These are phyloP conservation scores for Annulohypoxylon truncatum DNA, from an alignment of 2,329 filamentous ascomycete species.

Conservation along the genomic window DNA sequence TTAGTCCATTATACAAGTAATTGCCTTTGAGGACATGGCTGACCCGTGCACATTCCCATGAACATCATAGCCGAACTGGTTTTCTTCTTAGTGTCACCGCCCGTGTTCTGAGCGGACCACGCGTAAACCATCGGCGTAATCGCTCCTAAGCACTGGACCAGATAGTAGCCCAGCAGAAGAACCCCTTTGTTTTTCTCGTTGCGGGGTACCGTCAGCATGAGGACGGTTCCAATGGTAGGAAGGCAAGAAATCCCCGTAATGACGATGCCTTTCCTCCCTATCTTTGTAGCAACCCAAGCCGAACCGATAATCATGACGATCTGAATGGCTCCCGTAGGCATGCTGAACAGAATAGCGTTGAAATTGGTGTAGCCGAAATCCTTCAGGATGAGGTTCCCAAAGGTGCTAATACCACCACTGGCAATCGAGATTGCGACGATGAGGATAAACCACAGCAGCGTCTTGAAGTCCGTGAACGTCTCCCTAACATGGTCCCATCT, in stretches of 20 bases:
- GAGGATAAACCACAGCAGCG: conserved; percentile 70
- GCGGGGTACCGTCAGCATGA: conserved; percentile 62
- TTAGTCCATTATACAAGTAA: conserved; percentile 3
- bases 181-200: conserved; percentile 57
- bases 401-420: conserved; percentile 53
- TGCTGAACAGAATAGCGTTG: conserved; percentile 55
- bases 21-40: not conserved
- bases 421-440: conserved; percentile 65
- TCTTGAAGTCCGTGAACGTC: conserved; percentile 57
- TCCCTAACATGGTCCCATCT: conserved; percentile 74
- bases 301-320: conserved; percentile 48
- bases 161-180: conserved; percentile 63
- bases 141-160: conserved; percentile 55
- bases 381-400: conserved; percentile 56
- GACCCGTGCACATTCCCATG: conserved; percentile 65
- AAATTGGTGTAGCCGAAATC: conserved; percentile 56
- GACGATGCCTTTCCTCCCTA: conserved; percentile 58
- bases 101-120: conserved; percentile 69
- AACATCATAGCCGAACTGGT: conserved; percentile 71
- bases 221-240: conserved; percentile 56
- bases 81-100: conserved; percentile 75
- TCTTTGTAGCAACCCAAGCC: conserved; percentile 57
- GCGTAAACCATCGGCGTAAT: conserved; percentile 67
- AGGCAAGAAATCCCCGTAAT: conserved; percentile 54
- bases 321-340: conserved; percentile 55